Percentiles rank a stretch among this genome's conserved stretches.
Conservation (phyloP, 2,329 filamentous ascomycete species). For the Cryphonectria japonica region DNA sequence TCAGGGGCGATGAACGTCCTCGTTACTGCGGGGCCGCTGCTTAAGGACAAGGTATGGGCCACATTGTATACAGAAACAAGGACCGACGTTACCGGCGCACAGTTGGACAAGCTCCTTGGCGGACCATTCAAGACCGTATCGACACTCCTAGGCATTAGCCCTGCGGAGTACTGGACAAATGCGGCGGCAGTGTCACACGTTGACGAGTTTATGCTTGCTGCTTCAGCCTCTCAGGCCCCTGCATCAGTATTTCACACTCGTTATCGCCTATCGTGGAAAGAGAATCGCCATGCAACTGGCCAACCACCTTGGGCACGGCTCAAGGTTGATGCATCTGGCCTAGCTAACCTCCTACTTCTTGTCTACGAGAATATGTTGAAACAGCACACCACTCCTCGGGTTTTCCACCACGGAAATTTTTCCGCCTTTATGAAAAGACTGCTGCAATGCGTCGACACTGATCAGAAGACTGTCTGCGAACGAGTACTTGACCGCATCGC, state of each 20-base stretch:
- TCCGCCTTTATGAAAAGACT: slow-evolving; percentile 45
- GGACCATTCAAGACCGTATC: slow-evolving; percentile 44
- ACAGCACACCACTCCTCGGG: slow-evolving; percentile 32
- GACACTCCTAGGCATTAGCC: slow-evolving; percentile 54
- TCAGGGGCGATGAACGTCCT: slow-evolving; percentile 51
- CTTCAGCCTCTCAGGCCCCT: slow-evolving; percentile 28
- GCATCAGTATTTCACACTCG: slow-evolving; percentile 28
- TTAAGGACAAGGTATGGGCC: slow-evolving; percentile 48
- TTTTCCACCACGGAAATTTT: slow-evolving; percentile 46
- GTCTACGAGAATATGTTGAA: slow-evolving; percentile 52
- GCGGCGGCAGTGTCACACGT: slow-evolving; percentile 45
- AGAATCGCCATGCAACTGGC: slow-evolving; percentile 29
- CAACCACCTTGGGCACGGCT: slow-evolving; percentile 28
- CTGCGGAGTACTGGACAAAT: slow-evolving; percentile 56
- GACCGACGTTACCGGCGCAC: slow-evolving; percentile 44
- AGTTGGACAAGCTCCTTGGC: slow-evolving; percentile 32
- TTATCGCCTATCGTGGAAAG: slow-evolving; percentile 39
- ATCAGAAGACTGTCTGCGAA: slow-evolving; percentile 40
- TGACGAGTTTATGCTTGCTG: slow-evolving; percentile 43
- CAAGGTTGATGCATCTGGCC: slow-evolving; percentile 40
- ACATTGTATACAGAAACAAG: slow-evolving; percentile 43
- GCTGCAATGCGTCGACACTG: slow-evolving; percentile 39
- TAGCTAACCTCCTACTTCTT: slow-evolving; percentile 45
- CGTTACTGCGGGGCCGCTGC: slow-evolving; percentile 49
- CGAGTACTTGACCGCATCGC: slow-evolving; percentile 38